Evolutionary conservation across 2,329 filamentous ascomycete genomes (phyloP).

Genomic region (Trichothecium roseum): DNA sequence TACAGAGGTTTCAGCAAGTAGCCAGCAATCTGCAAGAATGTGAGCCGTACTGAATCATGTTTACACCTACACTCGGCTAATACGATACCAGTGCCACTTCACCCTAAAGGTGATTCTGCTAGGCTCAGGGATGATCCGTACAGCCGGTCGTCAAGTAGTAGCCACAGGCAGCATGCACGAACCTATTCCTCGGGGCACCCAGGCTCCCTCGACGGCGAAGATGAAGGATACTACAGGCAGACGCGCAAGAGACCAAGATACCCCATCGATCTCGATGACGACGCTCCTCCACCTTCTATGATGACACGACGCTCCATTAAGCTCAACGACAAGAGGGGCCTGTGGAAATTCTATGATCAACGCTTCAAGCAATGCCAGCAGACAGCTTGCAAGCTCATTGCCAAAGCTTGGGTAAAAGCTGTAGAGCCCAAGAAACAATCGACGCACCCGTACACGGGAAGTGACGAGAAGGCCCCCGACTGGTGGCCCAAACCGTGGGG

Average conservation of each 20-base stretch:
- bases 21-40: constrained; percentile 20
- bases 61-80: too few relatives aligned
- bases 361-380: constrained; percentile 60
- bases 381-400: constrained; percentile 59
- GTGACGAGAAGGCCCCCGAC: constrained; percentile 48
- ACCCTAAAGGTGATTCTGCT: too few relatives aligned
- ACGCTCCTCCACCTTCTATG: constrained; percentile 27
- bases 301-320: constrained; percentile 33
- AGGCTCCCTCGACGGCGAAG: neutral
- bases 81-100: too few relatives aligned
- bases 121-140: neutral
- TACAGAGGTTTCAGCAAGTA: constrained; percentile 28
- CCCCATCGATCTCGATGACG: constrained; percentile 21
- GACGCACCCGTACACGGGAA: constrained; percentile 61
- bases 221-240: neutral
- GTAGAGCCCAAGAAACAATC: constrained; percentile 72
- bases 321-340: constrained; percentile 41
- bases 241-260: neutral
- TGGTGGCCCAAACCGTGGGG: constrained; percentile 57
- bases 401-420: constrained; percentile 66
- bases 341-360: constrained; percentile 50
- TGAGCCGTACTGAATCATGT: too few relatives aligned
- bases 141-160: neutral
- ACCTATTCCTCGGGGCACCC: neutral
- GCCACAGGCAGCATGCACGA: too few relatives aligned